These are phyloP conservation scores for Haberlea rhodopensis DNA, from an alignment of 257 asterid species.

Conservation along the genomic window DNA sequence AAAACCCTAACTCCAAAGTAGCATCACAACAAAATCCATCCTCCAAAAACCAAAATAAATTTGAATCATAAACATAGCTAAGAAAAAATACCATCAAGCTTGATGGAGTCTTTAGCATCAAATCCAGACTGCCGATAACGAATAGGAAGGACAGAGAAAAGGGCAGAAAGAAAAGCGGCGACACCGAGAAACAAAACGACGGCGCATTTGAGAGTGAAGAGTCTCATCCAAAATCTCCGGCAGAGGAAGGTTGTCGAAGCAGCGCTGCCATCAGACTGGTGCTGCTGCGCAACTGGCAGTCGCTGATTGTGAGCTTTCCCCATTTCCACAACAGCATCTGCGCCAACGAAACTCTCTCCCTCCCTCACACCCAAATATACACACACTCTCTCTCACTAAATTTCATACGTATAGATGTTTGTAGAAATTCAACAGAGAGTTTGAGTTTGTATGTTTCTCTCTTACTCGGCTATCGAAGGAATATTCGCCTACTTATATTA, in stretches of 20 bases:
- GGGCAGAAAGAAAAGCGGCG: constrained; percentile 51
- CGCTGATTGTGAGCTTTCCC: constrained; percentile 59
- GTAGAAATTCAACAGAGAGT: too few relatives aligned
- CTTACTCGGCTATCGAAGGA: too few relatives aligned
- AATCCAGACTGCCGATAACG: constrained; percentile 38
- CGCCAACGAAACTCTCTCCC: constrained; percentile 25
- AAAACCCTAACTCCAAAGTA: constrained; percentile 17
- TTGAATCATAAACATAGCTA: background rate
- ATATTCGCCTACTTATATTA: too few relatives aligned
- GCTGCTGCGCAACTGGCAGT: constrained; percentile 56
- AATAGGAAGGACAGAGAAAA: constrained; percentile 54
- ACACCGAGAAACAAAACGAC: constrained; percentile 46
- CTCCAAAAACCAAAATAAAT: background rate
- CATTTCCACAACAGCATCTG: constrained; percentile 84
- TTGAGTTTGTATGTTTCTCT: too few relatives aligned
- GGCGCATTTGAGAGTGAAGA: constrained; percentile 57
- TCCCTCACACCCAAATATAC: too few relatives aligned
- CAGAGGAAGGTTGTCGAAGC: constrained; percentile 47
- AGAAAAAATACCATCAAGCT: constrained; percentile 43
- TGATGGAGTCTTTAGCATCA: constrained; percentile 59
- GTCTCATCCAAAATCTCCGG: constrained; percentile 43
- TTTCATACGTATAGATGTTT: too few relatives aligned
- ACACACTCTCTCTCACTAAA: too few relatives aligned
- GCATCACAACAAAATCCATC: too few relatives aligned
- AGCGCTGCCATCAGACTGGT: constrained; percentile 29